Evolutionary conservation across 1,139 yeast species (phyloP), one percentile per base, ranked within the genome.

Genomic region (Magnusiomyces suaveolens): DNA sequence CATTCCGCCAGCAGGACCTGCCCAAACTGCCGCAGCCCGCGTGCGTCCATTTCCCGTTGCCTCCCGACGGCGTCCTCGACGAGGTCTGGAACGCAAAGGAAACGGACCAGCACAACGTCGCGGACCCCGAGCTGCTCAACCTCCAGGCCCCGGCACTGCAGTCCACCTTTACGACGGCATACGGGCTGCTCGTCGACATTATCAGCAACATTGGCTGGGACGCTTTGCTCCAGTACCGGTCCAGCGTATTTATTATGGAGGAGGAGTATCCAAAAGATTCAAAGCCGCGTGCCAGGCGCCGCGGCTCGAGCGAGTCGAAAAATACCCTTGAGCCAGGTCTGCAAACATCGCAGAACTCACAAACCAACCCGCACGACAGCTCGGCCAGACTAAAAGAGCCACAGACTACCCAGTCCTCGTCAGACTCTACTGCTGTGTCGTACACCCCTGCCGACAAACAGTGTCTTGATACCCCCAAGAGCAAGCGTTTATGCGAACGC

Each of bases 241-340:
- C 96, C 2, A 79, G 81, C 56, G 89, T 88, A 1, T 92, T 92
- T 69, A 92, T 92, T 36, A 92, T 92, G 98, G 97, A 90, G 68
- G 92, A 86, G 58, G 98, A 92, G 66, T 87, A 87, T 59, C 63
- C 68, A 43, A 72, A 63, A 49, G 69, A 64, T 62, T 70, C 64
- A 57, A 64, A 63, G 60, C 65, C 57, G 57, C 50, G 49, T 38
- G 36, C 55, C 52, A 26, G 59, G 59, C 25, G 33, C 18, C 33
- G 21, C 16, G 39, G n/a, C 8, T 36, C 44, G 2, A 26, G 24
- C 2, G 44, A 32, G 3, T 48, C 51, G 2, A 36, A 20, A 23
- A 6, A 16, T 18, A 23, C 47, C 16, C 43, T 38, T 38, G 43
- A 38, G 18, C 43, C 43, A 12, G 36, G 36, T 29, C 36, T 29